These are phyloP conservation scores for Cucumis sativus DNA, from an alignment of 306 rosid species.

Conservation along the genomic window Cucumber_9930_V3 NC_026657.2:11288501-11289000, in stretches of 20 bases:
- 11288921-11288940: slow-evolving; percentile 97
- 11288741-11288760: neutral
- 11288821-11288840: slow-evolving; percentile 80
- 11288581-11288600: neutral
- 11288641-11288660: neutral
- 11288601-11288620: neutral
- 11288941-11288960: slow-evolving; percentile 75
- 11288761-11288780: neutral
- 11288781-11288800: slow-evolving; percentile 12
- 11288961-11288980: slow-evolving; percentile 92
- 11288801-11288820: slow-evolving; percentile 30
- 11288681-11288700: neutral
- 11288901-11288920: slow-evolving; percentile 79
- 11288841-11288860: slow-evolving; percentile 81
- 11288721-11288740: neutral
- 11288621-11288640: neutral
- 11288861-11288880: slow-evolving; percentile 94
- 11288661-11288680: neutral
- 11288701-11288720: neutral
- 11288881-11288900: slow-evolving; percentile 86
- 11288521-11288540: neutral
- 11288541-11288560: neutral
- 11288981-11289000: slow-evolving; percentile 90
- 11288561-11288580: neutral
- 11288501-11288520: neutral